A percentile compares a stretch with the other conserved stretches of the same genome.
phyloP scores from a whole-genome alignment of 2,329 filamentous ascomycete genomes.

The Aureobasidium lini region DNA sequence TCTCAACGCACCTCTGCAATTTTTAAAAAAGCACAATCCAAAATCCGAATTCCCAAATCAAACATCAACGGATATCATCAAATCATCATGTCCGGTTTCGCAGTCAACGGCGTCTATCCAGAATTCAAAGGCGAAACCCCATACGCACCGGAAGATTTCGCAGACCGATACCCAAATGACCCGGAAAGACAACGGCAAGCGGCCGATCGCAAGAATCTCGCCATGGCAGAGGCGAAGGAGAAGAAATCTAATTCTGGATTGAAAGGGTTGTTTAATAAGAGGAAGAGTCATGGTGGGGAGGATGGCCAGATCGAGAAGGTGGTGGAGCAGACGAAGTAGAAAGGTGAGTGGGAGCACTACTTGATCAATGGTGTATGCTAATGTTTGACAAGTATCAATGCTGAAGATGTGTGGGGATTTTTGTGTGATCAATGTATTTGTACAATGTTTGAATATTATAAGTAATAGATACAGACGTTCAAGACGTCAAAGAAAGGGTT shows the following conservation, averaged over 20 bases:
- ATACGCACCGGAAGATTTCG: neutral
- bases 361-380: neutral
- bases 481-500: neutral
- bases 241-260: neutral
- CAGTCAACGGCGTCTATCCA: neutral
- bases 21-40: no score
- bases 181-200: neutral
- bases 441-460: neutral
- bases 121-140: neutral
- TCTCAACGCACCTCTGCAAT: no score
- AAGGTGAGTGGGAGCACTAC: neutral
- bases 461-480: neutral
- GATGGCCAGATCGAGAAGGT: neutral
- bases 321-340: neutral
- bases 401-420: neutral
- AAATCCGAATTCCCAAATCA: no score
- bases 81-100: neutral
- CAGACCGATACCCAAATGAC: neutral
- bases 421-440: neutral
- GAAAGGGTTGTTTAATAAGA: neutral
- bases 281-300: neutral
- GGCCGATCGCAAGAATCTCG: neutral
- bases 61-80: no score
- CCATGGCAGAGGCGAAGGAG: neutral
- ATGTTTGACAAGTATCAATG: neutral